phyloP scores from a whole-genome alignment of 106 monocot genomes.

The Xerophyta viscosa region DNA sequence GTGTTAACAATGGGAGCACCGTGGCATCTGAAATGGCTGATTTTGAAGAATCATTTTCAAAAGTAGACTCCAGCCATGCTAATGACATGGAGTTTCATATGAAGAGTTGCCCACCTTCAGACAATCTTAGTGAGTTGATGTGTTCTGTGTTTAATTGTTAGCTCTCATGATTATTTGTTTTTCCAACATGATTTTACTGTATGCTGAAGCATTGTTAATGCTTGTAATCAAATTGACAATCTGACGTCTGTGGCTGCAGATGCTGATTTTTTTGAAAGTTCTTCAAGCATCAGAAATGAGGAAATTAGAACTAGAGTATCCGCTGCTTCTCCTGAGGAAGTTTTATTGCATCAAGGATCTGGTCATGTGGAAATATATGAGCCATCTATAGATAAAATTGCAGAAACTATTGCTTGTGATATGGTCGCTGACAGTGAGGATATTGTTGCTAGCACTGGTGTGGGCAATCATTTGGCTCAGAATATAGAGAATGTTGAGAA shows the following conservation, averaged over 20 bases:
- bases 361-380: background rate
- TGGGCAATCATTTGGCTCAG: background rate
- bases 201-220: background rate
- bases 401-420: background rate
- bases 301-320: background rate
- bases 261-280: background rate
- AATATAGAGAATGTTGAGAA: too few species aligned
- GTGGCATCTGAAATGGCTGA: background rate
- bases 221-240: too few species aligned
- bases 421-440: background rate
- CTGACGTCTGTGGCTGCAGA: too few species aligned
- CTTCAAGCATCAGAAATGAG: background rate
- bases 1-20: background rate
- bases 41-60: too few species aligned
- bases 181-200: background rate
- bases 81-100: background rate
- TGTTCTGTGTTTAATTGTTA: too few species aligned
- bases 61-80: too few species aligned
- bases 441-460: background rate
- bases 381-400: background rate
- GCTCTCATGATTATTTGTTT: too few species aligned
- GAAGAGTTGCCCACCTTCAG: background rate
- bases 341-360: background rate
- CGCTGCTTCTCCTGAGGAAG: background rate
- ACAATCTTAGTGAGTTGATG: background rate